Evolutionary conservation across 2,329 filamentous ascomycete species (phyloP).

Genomic region (Coniella vitis): DNA sequence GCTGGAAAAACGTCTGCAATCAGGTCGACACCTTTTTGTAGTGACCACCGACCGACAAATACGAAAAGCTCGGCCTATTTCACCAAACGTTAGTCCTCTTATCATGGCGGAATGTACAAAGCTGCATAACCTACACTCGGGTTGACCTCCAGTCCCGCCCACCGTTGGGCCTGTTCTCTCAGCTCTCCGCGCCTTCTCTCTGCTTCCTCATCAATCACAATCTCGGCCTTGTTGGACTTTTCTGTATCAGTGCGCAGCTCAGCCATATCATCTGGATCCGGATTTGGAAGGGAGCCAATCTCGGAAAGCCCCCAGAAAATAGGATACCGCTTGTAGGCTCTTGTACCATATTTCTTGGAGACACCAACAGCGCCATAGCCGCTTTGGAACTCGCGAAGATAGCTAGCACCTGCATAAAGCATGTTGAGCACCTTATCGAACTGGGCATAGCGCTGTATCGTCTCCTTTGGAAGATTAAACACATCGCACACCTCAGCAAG

Average conservation of each 20-base stretch:
- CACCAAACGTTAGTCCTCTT: no score
- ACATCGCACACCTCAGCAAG: constrained; percentile 55
- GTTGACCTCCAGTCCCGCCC: constrained; percentile 56
- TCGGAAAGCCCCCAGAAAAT: constrained; percentile 59
- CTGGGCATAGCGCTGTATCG: constrained; percentile 54
- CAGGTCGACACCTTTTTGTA: constrained; percentile 62
- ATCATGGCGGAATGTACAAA: no score
- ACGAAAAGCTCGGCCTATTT: constrained; percentile 53
- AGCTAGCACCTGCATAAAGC: constrained; percentile 51
- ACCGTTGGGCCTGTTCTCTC: constrained; percentile 57
- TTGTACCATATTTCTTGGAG: constrained; percentile 54
- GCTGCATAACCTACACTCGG: constrained; percentile 29
- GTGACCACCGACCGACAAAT: constrained; percentile 62
- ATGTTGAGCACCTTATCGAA: constrained; percentile 62
- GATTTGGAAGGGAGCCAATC: constrained; percentile 56
- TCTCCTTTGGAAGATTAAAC: constrained; percentile 52
- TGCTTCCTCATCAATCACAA: neutral
- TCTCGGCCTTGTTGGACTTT: constrained; percentile 31
- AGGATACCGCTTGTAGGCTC: constrained; percentile 49
- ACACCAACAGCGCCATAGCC: constrained; percentile 60
- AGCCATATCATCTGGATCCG: constrained; percentile 55
- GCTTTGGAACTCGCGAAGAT: constrained; percentile 56
- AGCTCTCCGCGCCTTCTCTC: constrained; percentile 35
- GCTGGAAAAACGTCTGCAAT: constrained; percentile 59
- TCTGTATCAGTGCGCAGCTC: constrained; percentile 42